These are phyloP conservation scores for Effrenium voratum DNA, from an alignment of 73 alveolate species.

Conservation along the genomic window DNA sequence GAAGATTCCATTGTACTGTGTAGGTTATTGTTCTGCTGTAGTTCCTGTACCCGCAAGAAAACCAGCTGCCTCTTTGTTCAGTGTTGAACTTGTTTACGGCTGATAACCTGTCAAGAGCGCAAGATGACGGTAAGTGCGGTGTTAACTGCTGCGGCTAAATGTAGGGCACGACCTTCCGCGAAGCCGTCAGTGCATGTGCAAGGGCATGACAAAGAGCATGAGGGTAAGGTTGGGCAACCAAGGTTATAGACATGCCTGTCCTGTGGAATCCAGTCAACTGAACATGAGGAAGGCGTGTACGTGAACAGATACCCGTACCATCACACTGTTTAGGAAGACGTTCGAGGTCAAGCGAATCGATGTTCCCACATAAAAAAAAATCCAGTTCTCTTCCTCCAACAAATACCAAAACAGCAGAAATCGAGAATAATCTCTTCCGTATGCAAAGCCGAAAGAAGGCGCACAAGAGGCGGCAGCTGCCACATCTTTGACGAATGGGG, in stretches of 20 bases:
- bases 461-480: not conserved
- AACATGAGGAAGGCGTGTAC: not conserved
- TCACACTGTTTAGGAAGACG: not conserved
- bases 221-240: constrained; percentile 38
- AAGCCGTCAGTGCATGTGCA: not conserved
- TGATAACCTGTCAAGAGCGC: no score
- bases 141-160: no score
- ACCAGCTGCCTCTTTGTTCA: no score
- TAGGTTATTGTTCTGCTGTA: no score
- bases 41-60: no score
- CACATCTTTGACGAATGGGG: not conserved
- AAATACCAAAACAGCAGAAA: not conserved
- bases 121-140: no score
- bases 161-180: not conserved
- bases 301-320: not conserved
- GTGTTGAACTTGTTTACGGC: no score
- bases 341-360: not conserved
- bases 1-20: no score
- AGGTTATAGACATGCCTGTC: not conserved
- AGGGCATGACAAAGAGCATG: not conserved
- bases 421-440: not conserved
- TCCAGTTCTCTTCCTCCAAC: not conserved
- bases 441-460: not conserved
- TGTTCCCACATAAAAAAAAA: not conserved
- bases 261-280: not conserved